A percentile compares a stretch with the other conserved stretches of the same genome.
These are phyloP conservation scores for Cyanidioschyzon merolae DNA, from an alignment of 23 red algal species.

Conservation along the genomic window DNA sequence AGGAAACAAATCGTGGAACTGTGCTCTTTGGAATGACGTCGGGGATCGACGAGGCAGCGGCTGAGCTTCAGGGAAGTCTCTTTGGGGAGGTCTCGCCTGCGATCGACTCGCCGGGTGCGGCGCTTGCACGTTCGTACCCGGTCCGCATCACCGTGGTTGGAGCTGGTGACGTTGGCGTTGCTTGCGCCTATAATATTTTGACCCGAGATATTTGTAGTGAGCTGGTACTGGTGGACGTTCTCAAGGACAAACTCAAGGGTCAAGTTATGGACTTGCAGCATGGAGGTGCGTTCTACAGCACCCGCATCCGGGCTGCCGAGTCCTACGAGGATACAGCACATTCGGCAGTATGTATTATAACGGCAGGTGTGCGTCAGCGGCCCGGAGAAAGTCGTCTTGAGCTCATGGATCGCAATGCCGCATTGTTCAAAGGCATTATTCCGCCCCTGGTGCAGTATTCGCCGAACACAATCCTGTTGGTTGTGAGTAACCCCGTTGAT, in stretches of 20 bases:
- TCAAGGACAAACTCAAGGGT: neutral
- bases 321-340: neutral
- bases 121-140: neutral
- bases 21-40: neutral
- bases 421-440: slow-evolving; percentile 27
- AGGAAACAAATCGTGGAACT: neutral
- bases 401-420: slow-evolving; percentile 38
- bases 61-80: neutral
- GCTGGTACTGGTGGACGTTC: neutral
- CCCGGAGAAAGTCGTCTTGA: slow-evolving; percentile 35
- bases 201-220: neutral
- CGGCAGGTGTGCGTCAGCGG: slow-evolving; percentile 44
- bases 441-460: slow-evolving; percentile 28
- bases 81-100: neutral
- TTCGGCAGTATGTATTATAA: slow-evolving; percentile 39
- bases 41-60: neutral
- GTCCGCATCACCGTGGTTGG: neutral
- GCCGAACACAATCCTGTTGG: slow-evolving; percentile 28
- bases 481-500: slow-evolving; percentile 41
- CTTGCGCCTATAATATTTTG: neutral
- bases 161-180: neutral
- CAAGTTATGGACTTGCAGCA: neutral
- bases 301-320: neutral
- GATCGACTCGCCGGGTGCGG: neutral
- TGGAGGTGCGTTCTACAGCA: neutral